Conservation (phyloP, 2,329 filamentous ascomycete species). For the Fusarium musae region DNA sequence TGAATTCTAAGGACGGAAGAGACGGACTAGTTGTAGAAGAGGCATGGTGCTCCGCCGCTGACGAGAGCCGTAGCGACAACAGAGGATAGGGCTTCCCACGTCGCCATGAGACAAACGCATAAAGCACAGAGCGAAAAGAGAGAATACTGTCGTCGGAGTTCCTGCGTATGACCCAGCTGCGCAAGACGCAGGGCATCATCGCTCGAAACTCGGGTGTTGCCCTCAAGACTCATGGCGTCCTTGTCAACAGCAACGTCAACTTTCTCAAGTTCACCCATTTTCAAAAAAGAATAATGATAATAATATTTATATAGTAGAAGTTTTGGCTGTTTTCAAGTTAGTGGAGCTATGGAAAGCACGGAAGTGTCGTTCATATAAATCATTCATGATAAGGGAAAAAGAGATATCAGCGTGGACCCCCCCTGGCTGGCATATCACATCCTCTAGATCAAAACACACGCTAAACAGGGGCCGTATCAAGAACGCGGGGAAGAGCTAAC, state of each 20-base stretch:
- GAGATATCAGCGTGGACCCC: background rate
- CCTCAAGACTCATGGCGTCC: background rate
- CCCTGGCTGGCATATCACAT: background rate
- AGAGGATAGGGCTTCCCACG: constrained; percentile 61
- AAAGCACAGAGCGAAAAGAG: constrained; percentile 57
- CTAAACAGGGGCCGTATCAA: constrained; percentile 21
- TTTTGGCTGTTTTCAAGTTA: fast-evolving
- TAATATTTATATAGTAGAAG: background rate
- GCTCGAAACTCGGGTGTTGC: background rate
- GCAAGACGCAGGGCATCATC: constrained; percentile 41
- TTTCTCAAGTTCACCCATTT: background rate
- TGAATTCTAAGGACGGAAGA: fast-evolving
- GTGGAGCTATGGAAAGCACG: background rate
- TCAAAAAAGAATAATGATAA: background rate
- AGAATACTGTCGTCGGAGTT: constrained; percentile 51
- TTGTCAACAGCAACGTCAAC: constrained; percentile 3
- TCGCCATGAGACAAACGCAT: constrained; percentile 61
- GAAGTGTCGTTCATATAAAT: background rate
- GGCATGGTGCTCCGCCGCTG: constrained; percentile 58
- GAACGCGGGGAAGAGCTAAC: constrained; percentile 8
- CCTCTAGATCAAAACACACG: background rate
- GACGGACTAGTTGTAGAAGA: constrained; percentile 51
- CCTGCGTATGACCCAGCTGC: constrained; percentile 45
- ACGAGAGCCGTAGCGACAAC: constrained; percentile 57
- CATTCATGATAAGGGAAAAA: background rate